Evolutionary conservation across 176 grass and related monocot species (phyloP).

Genomic region (Lolium multiflorum): DNA sequence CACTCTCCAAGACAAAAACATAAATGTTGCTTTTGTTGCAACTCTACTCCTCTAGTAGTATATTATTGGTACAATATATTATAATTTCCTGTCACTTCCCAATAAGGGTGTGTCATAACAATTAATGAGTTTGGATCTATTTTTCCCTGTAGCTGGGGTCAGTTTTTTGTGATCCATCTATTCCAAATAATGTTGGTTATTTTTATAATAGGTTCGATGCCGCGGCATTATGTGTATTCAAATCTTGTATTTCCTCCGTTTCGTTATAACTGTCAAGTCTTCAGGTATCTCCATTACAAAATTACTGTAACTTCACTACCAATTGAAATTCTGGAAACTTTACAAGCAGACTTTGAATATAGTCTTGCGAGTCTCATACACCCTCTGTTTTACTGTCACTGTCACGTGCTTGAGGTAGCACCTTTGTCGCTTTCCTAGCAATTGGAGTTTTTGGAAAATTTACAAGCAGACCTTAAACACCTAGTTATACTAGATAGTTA

Average conservation of each 20-base stretch:
- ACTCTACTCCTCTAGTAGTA: constrained; percentile 17
- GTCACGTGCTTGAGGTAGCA: background rate
- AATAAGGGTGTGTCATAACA: background rate
- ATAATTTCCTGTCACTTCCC: constrained; percentile 23
- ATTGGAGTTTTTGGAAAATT: constrained; percentile 3
- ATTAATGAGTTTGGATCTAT: constrained; percentile 28
- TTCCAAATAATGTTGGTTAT: background rate
- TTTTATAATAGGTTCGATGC: background rate
- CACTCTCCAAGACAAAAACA: background rate
- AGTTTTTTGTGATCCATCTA: constrained; percentile 34
- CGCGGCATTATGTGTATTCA: background rate
- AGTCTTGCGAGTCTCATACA: background rate
- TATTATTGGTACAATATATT: background rate
- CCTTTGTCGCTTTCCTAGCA: background rate
- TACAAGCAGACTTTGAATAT: background rate
- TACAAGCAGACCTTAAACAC: background rate
- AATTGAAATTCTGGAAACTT: constrained; percentile 11
- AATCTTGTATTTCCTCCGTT: background rate
- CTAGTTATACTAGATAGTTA: background rate
- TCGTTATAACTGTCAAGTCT: background rate
- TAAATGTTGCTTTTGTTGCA: constrained; percentile 35
- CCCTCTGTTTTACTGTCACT: background rate
- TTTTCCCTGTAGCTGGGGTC: constrained; percentile 1
- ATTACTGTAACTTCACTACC: background rate
- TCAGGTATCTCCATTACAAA: background rate